Base-by-base conservation (phyloP, 2,329 filamentous ascomycete genomes). In the Pseudogymnoascus sp. region DNA sequence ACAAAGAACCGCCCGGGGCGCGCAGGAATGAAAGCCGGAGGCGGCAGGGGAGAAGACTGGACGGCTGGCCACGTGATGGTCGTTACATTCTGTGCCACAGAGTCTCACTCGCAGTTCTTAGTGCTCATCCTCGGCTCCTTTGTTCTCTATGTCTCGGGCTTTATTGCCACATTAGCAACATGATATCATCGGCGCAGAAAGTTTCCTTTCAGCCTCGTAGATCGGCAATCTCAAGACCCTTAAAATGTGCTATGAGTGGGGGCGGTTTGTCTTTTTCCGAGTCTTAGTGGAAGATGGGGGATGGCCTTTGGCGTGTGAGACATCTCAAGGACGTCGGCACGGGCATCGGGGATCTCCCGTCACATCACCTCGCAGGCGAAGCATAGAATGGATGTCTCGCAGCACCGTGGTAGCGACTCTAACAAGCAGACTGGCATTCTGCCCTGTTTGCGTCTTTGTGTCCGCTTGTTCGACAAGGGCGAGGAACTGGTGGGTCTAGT, bases 1-100 rank as follows among this genome's bases (percentile, higher is more conserved):
- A 54, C 25, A 54, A 54, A 54, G 47, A 54, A 54, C 47, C 47
- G 47, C 47, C 28, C 47, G 47, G 47, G 47, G 47, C 47, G 47
- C 47, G 47, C 47, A 54, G 47, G 47, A 54, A 54, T 54, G 47
- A 32, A 32, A 54, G 4, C 47, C 47, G 47, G 47, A 54, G 28
- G 9, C 47, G 47, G 47, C n/a, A 54, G 14, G 30, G 16, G 9
- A 32, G 7, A n/a, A 11, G 16, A 9, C 12, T 1, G 20, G 28
- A 20, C 6, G 12, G 12, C 3, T 2, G 2, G 47, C 47, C 28
- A 54, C 28, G 47, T 54, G 47, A 54, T 20, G 47, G 47, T 54
- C 8, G 18, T 54, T 54, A 54, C 47, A 54, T 54, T 54, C 47
- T 54, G 47, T 54, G 28, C 9, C 28, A 54, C 28, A 4, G 4